Evolutionary conservation across 2,329 filamentous ascomycete genomes (phyloP), one percentile per base, ranked within the genome.

Genomic region (Diaporthe eres): DNA sequence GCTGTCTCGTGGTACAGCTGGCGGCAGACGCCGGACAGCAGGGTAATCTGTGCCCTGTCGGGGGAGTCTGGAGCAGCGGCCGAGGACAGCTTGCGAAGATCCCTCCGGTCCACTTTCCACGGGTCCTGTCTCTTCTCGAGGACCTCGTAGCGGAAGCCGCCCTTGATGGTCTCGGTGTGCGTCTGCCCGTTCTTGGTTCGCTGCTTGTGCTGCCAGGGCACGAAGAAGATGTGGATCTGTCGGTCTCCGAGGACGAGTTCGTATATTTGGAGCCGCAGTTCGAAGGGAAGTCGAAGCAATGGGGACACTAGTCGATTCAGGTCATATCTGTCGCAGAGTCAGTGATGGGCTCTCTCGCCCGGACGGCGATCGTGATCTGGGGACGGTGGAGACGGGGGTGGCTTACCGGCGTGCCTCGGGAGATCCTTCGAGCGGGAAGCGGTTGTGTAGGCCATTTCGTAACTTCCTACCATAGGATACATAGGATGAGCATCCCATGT

Each of bases 1-100:
- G 79, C 80, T 22, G 84, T 84, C 77, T 84, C 84, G 72, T 81
- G 78, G 80, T 85, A 83, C 19, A 85, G 81, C 78, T 84, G 83
- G 44, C 84, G 80, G 76, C 83, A 85, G 28, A 83, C 82, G 5
- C 77, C 75, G 3, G 82, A 81, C 3, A 85, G 80, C 25, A 84
- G 78, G 10, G 82, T 83, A 74, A 85, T 71, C 3, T 79, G 81
- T 15, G 74, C 74, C 37, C 37, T 0, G n/a, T 53, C 44, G 19
- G 71, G 61, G 4, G 75, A 61, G 19, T n/a, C 37, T 22, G 1
- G 73, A 37, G 15, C 47, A 37, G 10, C 47, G 37, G 28, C 58
- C 1, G 47, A 15, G 39, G 65, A n/a, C 34, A 17, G 42, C 28
- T 72, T 39, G 47, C 76, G 75, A 1, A 68, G 37, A 28, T 47